A percentile compares a stretch with the other conserved stretches of the same genome.
Conservation (phyloP, 73 alveolate species). For the Breviolum minutum region DNA sequence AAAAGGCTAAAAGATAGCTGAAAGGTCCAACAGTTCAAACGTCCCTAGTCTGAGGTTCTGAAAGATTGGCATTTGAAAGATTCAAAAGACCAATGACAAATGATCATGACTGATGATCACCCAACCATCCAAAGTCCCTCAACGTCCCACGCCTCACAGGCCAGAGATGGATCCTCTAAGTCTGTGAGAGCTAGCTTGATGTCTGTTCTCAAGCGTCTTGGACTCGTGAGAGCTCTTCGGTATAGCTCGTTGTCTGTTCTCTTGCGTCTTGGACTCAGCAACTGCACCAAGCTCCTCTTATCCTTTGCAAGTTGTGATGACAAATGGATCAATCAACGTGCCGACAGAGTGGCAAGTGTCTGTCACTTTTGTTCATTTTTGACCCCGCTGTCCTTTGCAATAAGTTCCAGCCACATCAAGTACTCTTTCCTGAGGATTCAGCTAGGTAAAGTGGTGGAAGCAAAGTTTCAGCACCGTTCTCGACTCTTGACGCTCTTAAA, state of each 20-base stretch:
- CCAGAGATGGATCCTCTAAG: conserved; percentile 54
- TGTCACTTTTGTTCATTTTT: neutral
- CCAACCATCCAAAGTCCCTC: too few species aligned
- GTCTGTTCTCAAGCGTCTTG: neutral
- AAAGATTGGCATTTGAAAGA: too few species aligned
- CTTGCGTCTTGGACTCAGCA: conserved; percentile 30
- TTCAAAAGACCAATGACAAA: too few species aligned
- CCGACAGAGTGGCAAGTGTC: neutral
- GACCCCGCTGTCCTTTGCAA: conserved; percentile 33
- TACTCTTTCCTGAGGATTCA: conserved; percentile 42
- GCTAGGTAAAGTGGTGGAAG: neutral
- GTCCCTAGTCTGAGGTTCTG: too few species aligned
- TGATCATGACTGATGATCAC: too few species aligned
- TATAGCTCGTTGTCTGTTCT: neutral
- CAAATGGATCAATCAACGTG: too few species aligned
- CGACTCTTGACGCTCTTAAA: too few species aligned
- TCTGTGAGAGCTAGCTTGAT: neutral
- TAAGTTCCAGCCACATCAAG: conserved; percentile 60
- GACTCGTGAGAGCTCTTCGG: neutral
- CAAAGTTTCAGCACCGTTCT: too few species aligned
- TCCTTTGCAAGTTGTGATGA: neutral
- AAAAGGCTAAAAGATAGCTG: too few species aligned
- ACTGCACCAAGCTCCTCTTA: conserved; percentile 36
- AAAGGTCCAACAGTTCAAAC: too few species aligned
- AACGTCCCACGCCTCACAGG: conserved; percentile 23